Conservation (phyloP, 2,329 filamentous ascomycete genomes). For the Conoideocrella luteorostrata region DNA sequence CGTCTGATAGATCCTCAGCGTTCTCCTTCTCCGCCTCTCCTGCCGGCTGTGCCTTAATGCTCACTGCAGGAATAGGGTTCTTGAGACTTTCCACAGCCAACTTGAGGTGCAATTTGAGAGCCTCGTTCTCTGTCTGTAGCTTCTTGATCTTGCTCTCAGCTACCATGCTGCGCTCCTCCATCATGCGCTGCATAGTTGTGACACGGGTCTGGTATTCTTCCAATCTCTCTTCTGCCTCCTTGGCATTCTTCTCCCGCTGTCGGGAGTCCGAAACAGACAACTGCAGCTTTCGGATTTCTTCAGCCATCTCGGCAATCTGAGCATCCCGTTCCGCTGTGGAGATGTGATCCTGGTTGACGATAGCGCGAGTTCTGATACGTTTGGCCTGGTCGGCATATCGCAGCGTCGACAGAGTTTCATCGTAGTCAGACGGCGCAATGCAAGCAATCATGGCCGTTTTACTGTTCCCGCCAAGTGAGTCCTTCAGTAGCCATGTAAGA, state of each 20-base stretch:
- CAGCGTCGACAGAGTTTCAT: constrained; percentile 91
- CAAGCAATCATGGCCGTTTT: constrained; percentile 99
- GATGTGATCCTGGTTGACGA: constrained; percentile 93
- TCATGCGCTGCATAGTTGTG: constrained; percentile 81
- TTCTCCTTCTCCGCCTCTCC: constrained; percentile 21
- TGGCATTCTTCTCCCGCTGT: constrained; percentile 68
- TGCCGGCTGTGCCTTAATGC: constrained; percentile 24
- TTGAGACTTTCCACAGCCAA: constrained; percentile 80
- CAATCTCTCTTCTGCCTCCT: constrained; percentile 72
- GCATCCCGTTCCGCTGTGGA: constrained; percentile 89
- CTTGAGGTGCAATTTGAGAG: constrained; percentile 77
- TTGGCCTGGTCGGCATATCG: constrained; percentile 98
- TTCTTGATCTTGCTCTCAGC: constrained; percentile 91
- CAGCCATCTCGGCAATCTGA: constrained; percentile 89
- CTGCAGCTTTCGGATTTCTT: constrained; percentile 84
- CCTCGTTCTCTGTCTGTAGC: constrained; percentile 84
- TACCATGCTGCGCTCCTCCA: constrained; percentile 89
- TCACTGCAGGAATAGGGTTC: constrained; percentile 74
- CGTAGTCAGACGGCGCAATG: constrained; percentile 91
- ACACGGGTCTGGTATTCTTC: constrained; percentile 95
- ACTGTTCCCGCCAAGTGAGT: constrained; percentile 90
- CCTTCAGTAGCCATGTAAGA: constrained; percentile 81
- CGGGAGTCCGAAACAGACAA: constrained; percentile 61
- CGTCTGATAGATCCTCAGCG: constrained; percentile 29
- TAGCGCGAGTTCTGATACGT: constrained; percentile 86